These are phyloP conservation scores for Nakaseomyces delphensis DNA, from an alignment of 1,139 yeast genomes.

Conservation along the genomic window DNA sequence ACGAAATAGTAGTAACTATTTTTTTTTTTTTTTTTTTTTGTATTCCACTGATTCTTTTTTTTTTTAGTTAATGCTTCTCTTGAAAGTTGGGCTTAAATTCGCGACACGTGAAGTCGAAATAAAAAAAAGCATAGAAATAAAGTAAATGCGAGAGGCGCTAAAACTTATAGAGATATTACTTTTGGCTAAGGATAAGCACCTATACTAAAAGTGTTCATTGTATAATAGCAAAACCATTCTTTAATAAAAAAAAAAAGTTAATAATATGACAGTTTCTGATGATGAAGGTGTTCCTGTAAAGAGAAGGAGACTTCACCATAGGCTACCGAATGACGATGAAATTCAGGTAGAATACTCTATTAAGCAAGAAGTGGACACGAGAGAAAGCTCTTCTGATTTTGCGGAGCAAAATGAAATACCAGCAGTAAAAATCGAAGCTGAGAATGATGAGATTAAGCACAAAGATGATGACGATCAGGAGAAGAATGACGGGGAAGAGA, in stretches of 20 bases:
- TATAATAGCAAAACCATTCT: not conserved
- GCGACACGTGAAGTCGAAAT: conserved; percentile 1
- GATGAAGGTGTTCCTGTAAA: conserved; percentile 3
- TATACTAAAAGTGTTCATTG: no score
- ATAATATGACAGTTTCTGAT: not conserved
- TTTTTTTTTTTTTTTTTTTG: not conserved
- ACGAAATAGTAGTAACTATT: not conserved
- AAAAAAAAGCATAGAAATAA: no score
- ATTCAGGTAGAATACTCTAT: not conserved
- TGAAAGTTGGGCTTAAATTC: not conserved
- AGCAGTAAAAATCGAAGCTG: conserved; percentile 39
- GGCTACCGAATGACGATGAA: conserved; percentile 12
- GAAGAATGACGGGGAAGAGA: conserved; percentile 26
- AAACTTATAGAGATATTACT: no score
- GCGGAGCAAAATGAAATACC: conserved; percentile 35
- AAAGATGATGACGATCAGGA: conserved; percentile 53
- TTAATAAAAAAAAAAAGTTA: not conserved
- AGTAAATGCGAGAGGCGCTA: no score
- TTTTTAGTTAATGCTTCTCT: not conserved
- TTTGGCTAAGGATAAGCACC: no score
- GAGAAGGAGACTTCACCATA: conserved; percentile 8
- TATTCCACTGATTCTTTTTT: not conserved
- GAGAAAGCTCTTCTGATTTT: conserved; percentile 6
- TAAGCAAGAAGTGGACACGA: conserved; percentile 5
- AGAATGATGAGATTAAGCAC: conserved; percentile 36